Evolutionary conservation across 441 rosid species (phyloP).

Genomic region (Metrosideros polymorpha): DNA sequence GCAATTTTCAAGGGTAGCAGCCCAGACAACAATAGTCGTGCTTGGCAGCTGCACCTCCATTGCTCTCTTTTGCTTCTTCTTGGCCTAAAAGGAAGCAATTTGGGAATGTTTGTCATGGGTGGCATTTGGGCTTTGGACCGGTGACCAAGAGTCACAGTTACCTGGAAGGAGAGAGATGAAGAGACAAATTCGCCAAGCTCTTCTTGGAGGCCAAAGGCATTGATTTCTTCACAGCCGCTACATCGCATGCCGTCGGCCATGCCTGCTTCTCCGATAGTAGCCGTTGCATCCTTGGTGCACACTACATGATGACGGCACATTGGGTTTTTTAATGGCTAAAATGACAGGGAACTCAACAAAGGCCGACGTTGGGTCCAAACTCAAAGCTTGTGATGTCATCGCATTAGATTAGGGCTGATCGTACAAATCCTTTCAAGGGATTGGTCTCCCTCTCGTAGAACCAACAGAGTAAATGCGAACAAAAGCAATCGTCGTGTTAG

Average conservation of each 20-base stretch:
- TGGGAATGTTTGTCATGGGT: not conserved
- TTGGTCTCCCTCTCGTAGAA: not conserved
- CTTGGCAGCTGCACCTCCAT: rapidly evolving
- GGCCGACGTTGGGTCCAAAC: not conserved
- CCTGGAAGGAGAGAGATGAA: not conserved
- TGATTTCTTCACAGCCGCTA: not conserved
- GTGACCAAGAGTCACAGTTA: not conserved
- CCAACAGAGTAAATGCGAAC: not conserved
- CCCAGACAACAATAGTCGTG: too few relatives aligned
- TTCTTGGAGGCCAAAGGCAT: not conserved
- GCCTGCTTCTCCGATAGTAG: not conserved
- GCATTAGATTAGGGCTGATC: not conserved
- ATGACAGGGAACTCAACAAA: not conserved
- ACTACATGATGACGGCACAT: rapidly evolving
- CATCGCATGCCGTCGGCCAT: rapidly evolving
- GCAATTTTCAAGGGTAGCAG: too few relatives aligned
- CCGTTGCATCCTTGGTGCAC: not conserved
- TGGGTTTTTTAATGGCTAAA: not conserved
- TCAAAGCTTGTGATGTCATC: not conserved
- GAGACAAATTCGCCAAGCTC: not conserved
- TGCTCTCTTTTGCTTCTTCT: too few relatives aligned
- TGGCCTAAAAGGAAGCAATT: not conserved
- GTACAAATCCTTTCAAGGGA: not conserved
- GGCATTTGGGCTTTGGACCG: rapidly evolving
- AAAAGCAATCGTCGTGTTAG: not conserved